A percentile compares a stretch with the other conserved stretches of the same genome.
Evolutionary conservation across 208 protist genomes (phyloP).

Genomic region (Acanthamoeba sp.): DNA sequence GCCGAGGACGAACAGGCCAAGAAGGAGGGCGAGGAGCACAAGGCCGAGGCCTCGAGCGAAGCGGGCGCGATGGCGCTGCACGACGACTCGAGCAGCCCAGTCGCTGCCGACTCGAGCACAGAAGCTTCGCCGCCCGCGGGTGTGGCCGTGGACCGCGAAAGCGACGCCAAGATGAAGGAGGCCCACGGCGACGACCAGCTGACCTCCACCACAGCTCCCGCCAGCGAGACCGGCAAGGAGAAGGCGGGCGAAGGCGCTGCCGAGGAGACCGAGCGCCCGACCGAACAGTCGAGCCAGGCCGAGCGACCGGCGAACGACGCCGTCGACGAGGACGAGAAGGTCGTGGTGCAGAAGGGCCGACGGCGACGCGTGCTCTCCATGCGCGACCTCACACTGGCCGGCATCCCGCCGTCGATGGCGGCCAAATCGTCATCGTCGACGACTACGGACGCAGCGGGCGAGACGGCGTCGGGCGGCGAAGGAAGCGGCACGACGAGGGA

Average conservation of each 20-base stretch:
- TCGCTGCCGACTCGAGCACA: not conserved
- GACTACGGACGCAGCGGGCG: not conserved
- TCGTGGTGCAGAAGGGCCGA: slow-evolving; percentile 48
- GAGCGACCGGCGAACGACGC: not conserved
- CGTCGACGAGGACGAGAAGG: not conserved
- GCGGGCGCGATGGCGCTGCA: not conserved
- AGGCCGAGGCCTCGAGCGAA: not conserved
- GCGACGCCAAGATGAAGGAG: slow-evolving; percentile 51
- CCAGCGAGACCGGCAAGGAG: not conserved
- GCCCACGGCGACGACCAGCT: not conserved
- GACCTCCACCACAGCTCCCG: not conserved
- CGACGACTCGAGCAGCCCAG: not conserved
- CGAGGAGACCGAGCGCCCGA: not conserved
- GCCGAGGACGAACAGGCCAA: not conserved
- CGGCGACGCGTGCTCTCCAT: not conserved
- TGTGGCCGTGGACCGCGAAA: not conserved
- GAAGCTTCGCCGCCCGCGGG: no score
- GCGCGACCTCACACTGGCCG: not conserved
- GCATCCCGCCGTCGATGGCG: not conserved
- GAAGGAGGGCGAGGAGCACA: not conserved
- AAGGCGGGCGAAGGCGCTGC: not conserved
- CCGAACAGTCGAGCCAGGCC: not conserved
- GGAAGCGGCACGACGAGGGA: not conserved
- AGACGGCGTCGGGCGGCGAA: not conserved
- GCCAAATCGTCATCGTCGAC: not conserved